Base-by-base conservation (phyloP, 2,329 filamentous ascomycete species). In the Xylariaceae sp. region DNA sequence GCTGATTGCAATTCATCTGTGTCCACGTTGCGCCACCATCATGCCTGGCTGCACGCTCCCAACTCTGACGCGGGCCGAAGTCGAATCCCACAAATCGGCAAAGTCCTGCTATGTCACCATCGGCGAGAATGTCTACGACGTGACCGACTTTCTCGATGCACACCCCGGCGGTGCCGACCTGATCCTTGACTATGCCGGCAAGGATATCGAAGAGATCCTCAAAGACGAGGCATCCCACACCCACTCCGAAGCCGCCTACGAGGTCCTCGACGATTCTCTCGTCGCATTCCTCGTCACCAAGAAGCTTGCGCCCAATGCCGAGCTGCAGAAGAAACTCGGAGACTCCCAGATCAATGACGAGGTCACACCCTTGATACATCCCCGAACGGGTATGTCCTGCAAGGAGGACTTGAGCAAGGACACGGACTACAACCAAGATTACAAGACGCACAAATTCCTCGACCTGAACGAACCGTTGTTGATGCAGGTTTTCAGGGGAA, bases 51-150 rank as follows among this genome's bases (percentile, higher is more conserved):
- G 80, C 64, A 90, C 82, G 39, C 81, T 97, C 40, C 92, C 92
- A 46, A 92, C 85, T 22, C 85, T 97, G 62, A 85, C 88, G 40
- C 77, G 77, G 57, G 80, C 85, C 55, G 88, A 98, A 65, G 83
- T 98, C 62, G 82, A 85, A 66, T 74, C 82, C 57, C 90, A 95
- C 68, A 92, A 87, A 66, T 84, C 80, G 37, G 72, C 73, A 40
- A 80, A 89, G 63, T 95, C 89, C 39, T 97, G 92, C 74, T 98
- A 91, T 74, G 91, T 98, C 57, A 93, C 88, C 3, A 76, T 96
- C 44, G 91, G 89, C 52, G 78, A 79, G 47, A 94, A 92, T 58
- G 92, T 98, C 57, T 98, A 90, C 76, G 92, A 98, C 73, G 79
- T 98, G 53, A 96, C 93, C 48, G 82, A 88, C 45, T 98, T 98